A percentile compares a stretch with the other conserved stretches of the same genome.
These are phyloP conservation scores for Phytopythium vexans DNA, from an alignment of 352 stramenopile species.

Conservation along the genomic window DNA sequence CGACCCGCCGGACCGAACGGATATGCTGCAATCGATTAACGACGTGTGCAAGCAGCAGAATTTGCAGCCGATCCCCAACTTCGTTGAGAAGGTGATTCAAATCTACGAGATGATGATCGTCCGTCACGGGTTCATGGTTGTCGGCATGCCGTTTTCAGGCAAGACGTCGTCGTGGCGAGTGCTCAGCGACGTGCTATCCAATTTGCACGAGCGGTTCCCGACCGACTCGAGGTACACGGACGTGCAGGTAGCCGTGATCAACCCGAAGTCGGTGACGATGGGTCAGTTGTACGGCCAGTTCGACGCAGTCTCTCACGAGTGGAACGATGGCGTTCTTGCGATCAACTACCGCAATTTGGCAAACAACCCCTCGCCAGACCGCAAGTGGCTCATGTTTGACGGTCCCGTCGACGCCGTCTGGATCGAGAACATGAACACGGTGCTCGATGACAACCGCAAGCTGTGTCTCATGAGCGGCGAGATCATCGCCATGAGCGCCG, in stretches of 20 bases:
- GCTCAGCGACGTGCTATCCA: slow-evolving; percentile 85
- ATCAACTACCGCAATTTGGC: slow-evolving; percentile 89
- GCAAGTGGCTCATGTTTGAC: slow-evolving; percentile 94
- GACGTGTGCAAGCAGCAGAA: slow-evolving; percentile 74
- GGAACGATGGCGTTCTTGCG: slow-evolving; percentile 92
- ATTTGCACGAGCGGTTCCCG: slow-evolving; percentile 66
- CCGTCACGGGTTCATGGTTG: slow-evolving; percentile 95
- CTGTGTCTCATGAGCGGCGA: slow-evolving; percentile 92
- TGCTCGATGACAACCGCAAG: slow-evolving; percentile 94
- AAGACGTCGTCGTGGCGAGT: slow-evolving; percentile 92
- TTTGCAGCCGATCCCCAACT: slow-evolving; percentile 87
- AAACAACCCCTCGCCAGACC: slow-evolving; percentile 68
- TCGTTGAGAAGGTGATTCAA: slow-evolving; percentile 93
- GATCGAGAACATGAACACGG: slow-evolving; percentile 97
- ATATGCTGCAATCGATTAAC: slow-evolving; percentile 85
- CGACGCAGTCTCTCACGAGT: slow-evolving; percentile 94
- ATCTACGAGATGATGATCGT: slow-evolving; percentile 98
- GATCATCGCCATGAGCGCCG: slow-evolving; percentile 93
- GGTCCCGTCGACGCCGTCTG: slow-evolving; percentile 92
- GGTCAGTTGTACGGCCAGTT: slow-evolving; percentile 94
- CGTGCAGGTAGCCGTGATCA: slow-evolving; percentile 84
- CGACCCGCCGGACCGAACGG: slow-evolving; percentile 81
- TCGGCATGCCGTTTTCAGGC: slow-evolving; percentile 92
- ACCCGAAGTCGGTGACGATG: slow-evolving; percentile 93
- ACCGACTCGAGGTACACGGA: slow-evolving; percentile 73